phyloP scores from a whole-genome alignment of 2,329 filamentous ascomycete genomes.

The Colletotrichum agaves region DNA sequence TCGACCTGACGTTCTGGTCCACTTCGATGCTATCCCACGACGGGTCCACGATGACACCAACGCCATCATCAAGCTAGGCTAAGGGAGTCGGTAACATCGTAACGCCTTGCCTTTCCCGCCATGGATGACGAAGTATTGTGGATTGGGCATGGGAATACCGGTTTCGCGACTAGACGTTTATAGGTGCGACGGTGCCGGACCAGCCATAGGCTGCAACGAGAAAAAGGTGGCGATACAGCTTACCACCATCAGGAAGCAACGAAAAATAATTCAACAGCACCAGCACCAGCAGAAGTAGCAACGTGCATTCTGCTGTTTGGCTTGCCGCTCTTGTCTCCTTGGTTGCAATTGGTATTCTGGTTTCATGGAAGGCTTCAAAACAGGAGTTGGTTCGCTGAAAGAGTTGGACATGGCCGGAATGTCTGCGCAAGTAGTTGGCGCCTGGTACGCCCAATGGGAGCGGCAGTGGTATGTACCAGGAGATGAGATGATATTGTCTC shows the following conservation, averaged over 20 bases:
- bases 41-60: no score
- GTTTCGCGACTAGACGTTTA: not conserved
- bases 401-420: no score
- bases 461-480: no score
- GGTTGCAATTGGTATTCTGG: not conserved
- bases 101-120: not conserved
- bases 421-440: no score
- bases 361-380: not conserved
- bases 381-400: no score
- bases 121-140: not conserved
- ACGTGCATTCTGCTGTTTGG: not conserved
- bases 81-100: not conserved
- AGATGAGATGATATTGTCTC: no score
- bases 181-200: no score
- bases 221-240: not conserved
- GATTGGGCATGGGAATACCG: not conserved
- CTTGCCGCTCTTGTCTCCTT: not conserved
- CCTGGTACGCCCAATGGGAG: no score
- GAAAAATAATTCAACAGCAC: constrained; percentile 12
- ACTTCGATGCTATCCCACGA: not conserved
- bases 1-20: no score
- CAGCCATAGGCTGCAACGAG: not conserved
- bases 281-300: constrained; percentile 19
- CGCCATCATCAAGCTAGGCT: not conserved
- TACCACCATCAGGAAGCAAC: not conserved